Evolutionary conservation across 2,329 filamentous ascomycete genomes (phyloP).

Genomic region (Volutella citrinella): DNA sequence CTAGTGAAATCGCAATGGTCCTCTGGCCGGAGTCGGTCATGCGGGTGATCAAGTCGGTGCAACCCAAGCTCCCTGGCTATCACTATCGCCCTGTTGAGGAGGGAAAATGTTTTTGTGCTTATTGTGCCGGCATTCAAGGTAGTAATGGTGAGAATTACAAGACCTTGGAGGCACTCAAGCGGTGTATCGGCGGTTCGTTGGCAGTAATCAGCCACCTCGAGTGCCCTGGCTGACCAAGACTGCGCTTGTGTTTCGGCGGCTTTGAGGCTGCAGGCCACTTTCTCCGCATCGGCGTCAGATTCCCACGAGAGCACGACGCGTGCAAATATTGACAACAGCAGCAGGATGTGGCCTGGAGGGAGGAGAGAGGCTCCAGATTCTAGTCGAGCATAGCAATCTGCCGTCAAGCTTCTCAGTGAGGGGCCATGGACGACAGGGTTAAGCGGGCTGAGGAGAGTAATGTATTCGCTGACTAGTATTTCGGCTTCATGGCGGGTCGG

Average conservation of each 20-base stretch:
- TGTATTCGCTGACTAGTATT: slow-evolving; percentile 28
- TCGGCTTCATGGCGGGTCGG: slow-evolving; percentile 31
- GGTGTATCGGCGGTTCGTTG: slow-evolving; percentile 22
- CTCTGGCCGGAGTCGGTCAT: too few species aligned
- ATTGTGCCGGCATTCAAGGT: slow-evolving; percentile 31
- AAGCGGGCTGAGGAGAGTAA: slow-evolving; percentile 27
- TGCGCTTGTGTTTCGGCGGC: slow-evolving; percentile 25
- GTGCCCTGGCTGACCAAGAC: slow-evolving; percentile 29
- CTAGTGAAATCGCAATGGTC: too few species aligned
- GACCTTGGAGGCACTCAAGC: slow-evolving; percentile 33
- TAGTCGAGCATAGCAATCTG: slow-evolving; percentile 29
- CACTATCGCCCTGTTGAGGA: slow-evolving; percentile 2
- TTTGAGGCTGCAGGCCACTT: slow-evolving; percentile 16
- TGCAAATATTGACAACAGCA: slow-evolving; percentile 29
- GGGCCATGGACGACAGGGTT: slow-evolving; percentile 31
- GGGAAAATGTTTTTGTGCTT: slow-evolving; percentile 2
- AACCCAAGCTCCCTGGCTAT: slow-evolving; percentile 23
- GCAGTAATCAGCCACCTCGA: slow-evolving; percentile 31
- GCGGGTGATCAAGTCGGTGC: too few species aligned
- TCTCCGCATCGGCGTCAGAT: slow-evolving; percentile 16
- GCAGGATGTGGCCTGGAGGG: slow-evolving; percentile 23
- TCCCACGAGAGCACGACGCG: slow-evolving; percentile 33
- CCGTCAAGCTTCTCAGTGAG: slow-evolving; percentile 23
- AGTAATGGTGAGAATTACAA: slow-evolving; percentile 33
- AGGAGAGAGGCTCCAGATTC: slow-evolving; percentile 19